Base-by-base conservation (phyloP, 2,329 filamentous ascomycete species). In the Paraphaeosphaeria sporulosa region DNA sequence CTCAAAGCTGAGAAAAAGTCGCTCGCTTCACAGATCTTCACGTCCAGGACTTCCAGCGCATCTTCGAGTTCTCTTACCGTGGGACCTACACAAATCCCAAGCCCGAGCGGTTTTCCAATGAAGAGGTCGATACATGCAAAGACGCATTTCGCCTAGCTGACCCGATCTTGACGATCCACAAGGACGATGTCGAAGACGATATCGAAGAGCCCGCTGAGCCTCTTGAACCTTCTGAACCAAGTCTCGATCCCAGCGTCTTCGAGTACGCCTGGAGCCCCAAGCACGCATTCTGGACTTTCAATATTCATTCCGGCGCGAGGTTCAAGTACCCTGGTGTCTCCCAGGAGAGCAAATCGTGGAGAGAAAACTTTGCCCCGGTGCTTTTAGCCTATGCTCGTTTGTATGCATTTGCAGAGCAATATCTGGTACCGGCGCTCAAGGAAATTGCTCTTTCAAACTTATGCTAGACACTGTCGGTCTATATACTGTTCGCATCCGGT, bases 331-430 rank as follows among this genome's bases (percentile, higher is more conserved):
- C 38, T n/a, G 17, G 1, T n/a, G 38, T 7, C 2, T 13, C 43
- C 9, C 23, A 1, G 4, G 13, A 46, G 23, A 51, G 52, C 27
- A 12, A 15, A 3, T 46, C 43, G 13, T 47, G 44, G 46, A 43
- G 27, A 13, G 50, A 62, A 27, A 30, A 59, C 53, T 63, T 58
- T 44, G 57, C 60, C 2, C 55, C 59, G 17, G 63, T 57, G 10
- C 42, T 65, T 25, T 57, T 65, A 21, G 60, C 36, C 5, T 60
- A 65, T 56, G 60, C 57, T 9, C 60, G 60, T 27, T 55, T 65
- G 17, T 65, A 65, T 36, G 23, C 19, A 0, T 57, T 65, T 30
- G 60, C 57, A 1, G 15, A 49, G 21, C 17, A 44, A 44, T 53
- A 55, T 32, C 46, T 63, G 7, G 50, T 60, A 1, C 5, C 27